phyloP scores from a whole-genome alignment of 1,284 basidiomycete genomes.

The Cystobasidium sp. region DNA sequence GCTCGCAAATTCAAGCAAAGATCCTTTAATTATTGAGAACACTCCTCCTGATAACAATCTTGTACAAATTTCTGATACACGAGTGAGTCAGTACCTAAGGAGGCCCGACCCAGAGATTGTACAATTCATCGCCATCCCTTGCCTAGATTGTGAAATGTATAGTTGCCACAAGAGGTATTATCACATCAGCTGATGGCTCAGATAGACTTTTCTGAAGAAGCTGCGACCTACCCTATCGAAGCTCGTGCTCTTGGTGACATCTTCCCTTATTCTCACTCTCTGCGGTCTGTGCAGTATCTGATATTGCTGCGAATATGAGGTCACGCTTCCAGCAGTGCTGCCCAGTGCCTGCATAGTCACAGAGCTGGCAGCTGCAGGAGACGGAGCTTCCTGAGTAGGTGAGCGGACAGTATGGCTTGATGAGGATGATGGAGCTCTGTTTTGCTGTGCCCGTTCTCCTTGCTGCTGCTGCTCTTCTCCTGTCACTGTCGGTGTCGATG shows the following conservation, averaged over 20 bases:
- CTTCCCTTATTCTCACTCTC: constrained; percentile 20
- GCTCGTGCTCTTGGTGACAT: constrained; percentile 28
- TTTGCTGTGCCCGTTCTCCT: background rate
- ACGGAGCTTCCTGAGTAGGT: background rate
- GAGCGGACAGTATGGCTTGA: background rate
- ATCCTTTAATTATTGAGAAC: too few relatives aligned
- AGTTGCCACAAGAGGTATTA: background rate
- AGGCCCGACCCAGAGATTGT: constrained; percentile 34
- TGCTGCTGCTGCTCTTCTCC: background rate
- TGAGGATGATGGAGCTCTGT: background rate
- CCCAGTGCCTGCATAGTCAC: constrained; percentile 2
- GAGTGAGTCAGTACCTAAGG: background rate
- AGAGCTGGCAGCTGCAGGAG: background rate
- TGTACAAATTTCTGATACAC: background rate
- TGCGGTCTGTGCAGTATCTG: constrained; percentile 6
- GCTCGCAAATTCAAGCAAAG: too few relatives aligned
- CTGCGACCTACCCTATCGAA: constrained; percentile 29
- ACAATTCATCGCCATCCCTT: constrained; percentile 26
- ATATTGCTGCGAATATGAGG: background rate
- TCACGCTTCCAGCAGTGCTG: background rate
- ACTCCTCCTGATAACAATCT: too few relatives aligned
- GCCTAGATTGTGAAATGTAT: background rate
- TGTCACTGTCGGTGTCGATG: background rate
- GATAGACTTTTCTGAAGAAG: background rate
- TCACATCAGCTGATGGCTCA: background rate